Percentiles rank a stretch among this genome's conserved stretches.
Evolutionary conservation across 345 rosid species (phyloP).

Genomic region (Barbarea vulgaris): DNA sequence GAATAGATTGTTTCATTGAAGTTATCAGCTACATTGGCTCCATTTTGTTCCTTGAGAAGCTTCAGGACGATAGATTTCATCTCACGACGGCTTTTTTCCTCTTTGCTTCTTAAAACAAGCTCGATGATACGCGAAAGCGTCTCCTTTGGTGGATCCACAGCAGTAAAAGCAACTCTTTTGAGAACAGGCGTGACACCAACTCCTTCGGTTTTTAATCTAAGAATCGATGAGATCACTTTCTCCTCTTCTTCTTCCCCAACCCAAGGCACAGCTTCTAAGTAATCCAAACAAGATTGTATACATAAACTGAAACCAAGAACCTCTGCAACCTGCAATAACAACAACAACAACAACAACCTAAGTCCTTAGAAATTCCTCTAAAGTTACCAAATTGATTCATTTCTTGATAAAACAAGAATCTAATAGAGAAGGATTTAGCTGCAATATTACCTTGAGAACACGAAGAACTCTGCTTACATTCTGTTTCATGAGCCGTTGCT

Average conservation of each 20-base stretch:
- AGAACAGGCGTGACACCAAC: slow-evolving; percentile 64
- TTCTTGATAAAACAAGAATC: not conserved
- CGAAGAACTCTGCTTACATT: slow-evolving; percentile 83
- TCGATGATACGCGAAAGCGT: slow-evolving; percentile 82
- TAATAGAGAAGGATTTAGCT: not conserved
- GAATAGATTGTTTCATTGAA: slow-evolving; percentile 67
- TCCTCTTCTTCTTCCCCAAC: slow-evolving; percentile 97
- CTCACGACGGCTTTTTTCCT: slow-evolving; percentile 89
- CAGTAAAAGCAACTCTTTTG: slow-evolving; percentile 70
- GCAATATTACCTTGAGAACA: slow-evolving; percentile 81
- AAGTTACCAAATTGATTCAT: slow-evolving; percentile 3
- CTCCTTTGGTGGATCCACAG: slow-evolving; percentile 60
- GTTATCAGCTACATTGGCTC: slow-evolving; percentile 55
- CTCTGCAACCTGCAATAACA: slow-evolving; percentile 67
- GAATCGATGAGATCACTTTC: slow-evolving; percentile 76
- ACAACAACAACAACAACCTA: slow-evolving; percentile 7
- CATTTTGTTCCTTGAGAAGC: slow-evolving; percentile 82
- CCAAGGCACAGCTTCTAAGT: slow-evolving; percentile 99
- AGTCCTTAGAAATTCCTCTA: not conserved
- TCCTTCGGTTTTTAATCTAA: slow-evolving; percentile 70
- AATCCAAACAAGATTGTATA: slow-evolving; percentile 80
- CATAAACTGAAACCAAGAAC: slow-evolving; percentile 72
- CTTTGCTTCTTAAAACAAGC: slow-evolving; percentile 85
- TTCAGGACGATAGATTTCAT: slow-evolving; percentile 87
- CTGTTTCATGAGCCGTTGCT: slow-evolving; percentile 88